phyloP scores from a whole-genome alignment of 1,284 basidiomycete species.

The Naganishia liquefaciens region DNA sequence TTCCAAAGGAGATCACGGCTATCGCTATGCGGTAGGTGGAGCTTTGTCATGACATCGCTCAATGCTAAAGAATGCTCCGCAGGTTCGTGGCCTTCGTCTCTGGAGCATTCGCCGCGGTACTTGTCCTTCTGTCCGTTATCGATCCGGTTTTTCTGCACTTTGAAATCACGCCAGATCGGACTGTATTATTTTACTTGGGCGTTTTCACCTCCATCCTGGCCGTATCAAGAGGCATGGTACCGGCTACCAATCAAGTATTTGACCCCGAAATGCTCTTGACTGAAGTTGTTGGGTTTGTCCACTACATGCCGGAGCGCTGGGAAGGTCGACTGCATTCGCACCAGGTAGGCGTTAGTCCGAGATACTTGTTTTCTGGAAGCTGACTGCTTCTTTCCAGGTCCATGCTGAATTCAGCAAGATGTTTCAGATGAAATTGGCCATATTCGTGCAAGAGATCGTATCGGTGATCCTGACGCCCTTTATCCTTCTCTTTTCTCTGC shows the following conservation, averaged over 20 bases:
- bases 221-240: slow-evolving; percentile 89
- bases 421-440: slow-evolving; percentile 81
- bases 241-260: slow-evolving; percentile 87
- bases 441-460: slow-evolving; percentile 83
- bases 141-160: slow-evolving; percentile 91
- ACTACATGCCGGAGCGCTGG: slow-evolving; percentile 94
- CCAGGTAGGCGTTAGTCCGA: slow-evolving; percentile 57
- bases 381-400: slow-evolving; percentile 59
- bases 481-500: slow-evolving; percentile 88
- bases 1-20: slow-evolving; percentile 90
- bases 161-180: slow-evolving; percentile 89
- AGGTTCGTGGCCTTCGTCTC: slow-evolving; percentile 95
- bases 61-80: slow-evolving; percentile 6
- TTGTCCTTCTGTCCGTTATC: slow-evolving; percentile 83
- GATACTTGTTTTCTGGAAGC: background rate
- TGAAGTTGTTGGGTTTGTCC: slow-evolving; percentile 88
- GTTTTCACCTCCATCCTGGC: slow-evolving; percentile 86
- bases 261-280: slow-evolving; percentile 90
- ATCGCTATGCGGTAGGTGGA: slow-evolving; percentile 75
- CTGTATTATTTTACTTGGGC: slow-evolving; percentile 87
- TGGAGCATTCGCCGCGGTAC: slow-evolving; percentile 92
- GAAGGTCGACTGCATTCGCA: slow-evolving; percentile 84
- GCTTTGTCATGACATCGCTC: background rate
- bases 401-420: slow-evolving; percentile 85
- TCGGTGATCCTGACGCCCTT: slow-evolving; percentile 93